phyloP scores from a whole-genome alignment of 1,139 yeast species.

The Saccharomyces uvarum region DNA sequence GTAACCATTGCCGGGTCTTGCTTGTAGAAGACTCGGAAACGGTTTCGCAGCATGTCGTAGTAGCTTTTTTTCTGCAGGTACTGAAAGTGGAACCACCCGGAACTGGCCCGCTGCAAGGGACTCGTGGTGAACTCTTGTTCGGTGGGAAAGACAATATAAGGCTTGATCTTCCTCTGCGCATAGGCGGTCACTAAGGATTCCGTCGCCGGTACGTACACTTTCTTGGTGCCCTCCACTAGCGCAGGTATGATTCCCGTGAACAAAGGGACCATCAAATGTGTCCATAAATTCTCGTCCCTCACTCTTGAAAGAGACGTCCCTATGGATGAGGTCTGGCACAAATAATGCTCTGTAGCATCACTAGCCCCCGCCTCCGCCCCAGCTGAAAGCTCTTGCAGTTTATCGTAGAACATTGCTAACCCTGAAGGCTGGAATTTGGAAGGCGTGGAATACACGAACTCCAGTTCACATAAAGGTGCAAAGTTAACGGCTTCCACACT shows the following conservation, averaged over 20 bases:
- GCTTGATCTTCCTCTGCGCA: slow-evolving; percentile 33
- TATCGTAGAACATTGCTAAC: background rate
- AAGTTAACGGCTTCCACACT: slow-evolving; percentile 38
- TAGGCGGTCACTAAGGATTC: slow-evolving; percentile 26
- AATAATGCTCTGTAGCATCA: slow-evolving; percentile 30
- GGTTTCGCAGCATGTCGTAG: slow-evolving; percentile 13
- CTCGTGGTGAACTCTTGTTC: slow-evolving; percentile 41
- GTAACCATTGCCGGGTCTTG: slow-evolving; percentile 14
- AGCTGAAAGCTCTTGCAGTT: background rate
- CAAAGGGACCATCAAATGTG: slow-evolving; percentile 49
- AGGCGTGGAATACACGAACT: slow-evolving; percentile 54
- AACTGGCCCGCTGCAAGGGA: slow-evolving; percentile 42
- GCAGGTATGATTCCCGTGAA: slow-evolving; percentile 24
- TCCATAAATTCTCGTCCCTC: slow-evolving; percentile 40
- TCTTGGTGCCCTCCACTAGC: background rate
- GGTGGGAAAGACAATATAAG: slow-evolving; percentile 51
- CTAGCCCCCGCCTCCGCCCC: background rate
- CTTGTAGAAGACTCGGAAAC: slow-evolving; percentile 23
- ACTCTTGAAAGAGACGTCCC: slow-evolving; percentile 44
- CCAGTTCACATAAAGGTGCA: slow-evolving; percentile 38
- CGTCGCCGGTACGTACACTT: slow-evolving; percentile 4
- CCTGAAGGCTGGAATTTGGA: background rate
- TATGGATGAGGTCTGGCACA: slow-evolving; percentile 55
- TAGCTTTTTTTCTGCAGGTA: slow-evolving; percentile 26
- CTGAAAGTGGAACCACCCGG: slow-evolving; percentile 51